Conservation (phyloP, 306 rosid genomes). For the Chamaecrista fasciculata region DNA sequence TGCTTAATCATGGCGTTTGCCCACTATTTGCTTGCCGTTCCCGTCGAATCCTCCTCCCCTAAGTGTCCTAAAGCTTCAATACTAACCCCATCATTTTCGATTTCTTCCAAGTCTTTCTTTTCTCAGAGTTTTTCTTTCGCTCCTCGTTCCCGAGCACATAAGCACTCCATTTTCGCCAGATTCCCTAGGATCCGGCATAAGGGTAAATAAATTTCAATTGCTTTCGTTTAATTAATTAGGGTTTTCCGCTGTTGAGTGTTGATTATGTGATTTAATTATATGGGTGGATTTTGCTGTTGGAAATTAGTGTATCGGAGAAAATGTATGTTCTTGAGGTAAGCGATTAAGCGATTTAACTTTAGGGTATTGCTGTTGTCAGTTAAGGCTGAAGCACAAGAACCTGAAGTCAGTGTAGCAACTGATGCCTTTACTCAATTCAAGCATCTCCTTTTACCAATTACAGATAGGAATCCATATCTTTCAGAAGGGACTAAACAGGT, state of each 20-base stretch:
- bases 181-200: slow-evolving; percentile 31
- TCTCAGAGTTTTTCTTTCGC: slow-evolving; percentile 26
- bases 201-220: slow-evolving; percentile 31
- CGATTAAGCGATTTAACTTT: background rate
- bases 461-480: slow-evolving; percentile 81
- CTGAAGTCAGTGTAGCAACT: slow-evolving; percentile 46
- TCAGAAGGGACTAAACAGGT: slow-evolving; percentile 88
- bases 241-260: background rate
- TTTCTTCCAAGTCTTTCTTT: slow-evolving; percentile 26
- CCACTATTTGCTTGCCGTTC: slow-evolving; percentile 38
- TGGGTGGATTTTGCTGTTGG: background rate
- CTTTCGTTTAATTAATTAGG: background rate
- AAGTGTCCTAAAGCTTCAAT: slow-evolving; percentile 28
- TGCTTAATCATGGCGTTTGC: slow-evolving; percentile 56
- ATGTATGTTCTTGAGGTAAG: background rate
- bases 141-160: slow-evolving; percentile 31
- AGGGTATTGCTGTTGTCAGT: slow-evolving; percentile 33
- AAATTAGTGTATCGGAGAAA: background rate
- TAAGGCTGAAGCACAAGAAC: slow-evolving; percentile 58
- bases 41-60: slow-evolving; percentile 31
- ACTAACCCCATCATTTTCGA: slow-evolving; percentile 26
- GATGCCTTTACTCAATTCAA: slow-evolving; percentile 72
- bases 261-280: background rate
- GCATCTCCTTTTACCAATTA: slow-evolving; percentile 83
- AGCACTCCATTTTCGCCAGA: slow-evolving; percentile 33